Conservation (phyloP, 108 stramenopile species). For the Nitzschia sp. region DNA sequence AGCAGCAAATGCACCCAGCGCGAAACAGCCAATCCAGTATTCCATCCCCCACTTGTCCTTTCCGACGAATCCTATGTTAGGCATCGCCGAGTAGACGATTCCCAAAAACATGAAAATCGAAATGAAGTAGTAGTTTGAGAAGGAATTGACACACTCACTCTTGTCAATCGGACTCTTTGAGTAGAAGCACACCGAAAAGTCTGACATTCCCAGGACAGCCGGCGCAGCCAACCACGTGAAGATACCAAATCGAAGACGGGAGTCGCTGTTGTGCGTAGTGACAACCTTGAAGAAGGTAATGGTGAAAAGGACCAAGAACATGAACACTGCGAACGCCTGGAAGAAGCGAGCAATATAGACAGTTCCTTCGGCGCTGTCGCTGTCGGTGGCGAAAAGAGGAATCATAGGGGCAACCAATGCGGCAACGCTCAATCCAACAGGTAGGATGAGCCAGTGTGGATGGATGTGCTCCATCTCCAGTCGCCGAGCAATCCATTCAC, state of each 20-base stretch:
- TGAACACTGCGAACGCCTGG: slow-evolving; percentile 30
- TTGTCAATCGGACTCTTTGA: background rate
- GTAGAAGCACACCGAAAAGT: slow-evolving; percentile 26
- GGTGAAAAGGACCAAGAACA: slow-evolving; percentile 31
- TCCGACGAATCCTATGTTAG: slow-evolving; percentile 21
- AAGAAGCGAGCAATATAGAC: slow-evolving; percentile 31
- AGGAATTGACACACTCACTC: background rate
- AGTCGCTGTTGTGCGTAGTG: slow-evolving; percentile 37
- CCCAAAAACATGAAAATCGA: slow-evolving; percentile 28
- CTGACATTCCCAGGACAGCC: slow-evolving; percentile 29
- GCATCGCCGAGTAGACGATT: slow-evolving; percentile 16
- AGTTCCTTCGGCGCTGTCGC: slow-evolving; percentile 6
- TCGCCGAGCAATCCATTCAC: slow-evolving; percentile 36
- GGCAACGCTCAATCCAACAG: slow-evolving; percentile 68
- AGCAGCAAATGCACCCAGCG: slow-evolving; percentile 30
- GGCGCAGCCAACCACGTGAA: slow-evolving; percentile 40
- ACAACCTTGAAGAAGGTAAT: slow-evolving; percentile 35
- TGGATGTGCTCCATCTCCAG: slow-evolving; percentile 35
- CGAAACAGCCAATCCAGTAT: slow-evolving; percentile 41
- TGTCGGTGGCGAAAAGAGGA: slow-evolving; percentile 17
- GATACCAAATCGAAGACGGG: slow-evolving; percentile 32
- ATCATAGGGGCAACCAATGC: slow-evolving; percentile 27
- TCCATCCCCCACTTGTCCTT: slow-evolving; percentile 29
- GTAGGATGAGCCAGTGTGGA: slow-evolving; percentile 58
- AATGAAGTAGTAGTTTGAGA: slow-evolving; percentile 22